Evolutionary conservation across 2,329 filamentous ascomycete species (phyloP).

Genomic region (Diaporthe caulivora): DNA sequence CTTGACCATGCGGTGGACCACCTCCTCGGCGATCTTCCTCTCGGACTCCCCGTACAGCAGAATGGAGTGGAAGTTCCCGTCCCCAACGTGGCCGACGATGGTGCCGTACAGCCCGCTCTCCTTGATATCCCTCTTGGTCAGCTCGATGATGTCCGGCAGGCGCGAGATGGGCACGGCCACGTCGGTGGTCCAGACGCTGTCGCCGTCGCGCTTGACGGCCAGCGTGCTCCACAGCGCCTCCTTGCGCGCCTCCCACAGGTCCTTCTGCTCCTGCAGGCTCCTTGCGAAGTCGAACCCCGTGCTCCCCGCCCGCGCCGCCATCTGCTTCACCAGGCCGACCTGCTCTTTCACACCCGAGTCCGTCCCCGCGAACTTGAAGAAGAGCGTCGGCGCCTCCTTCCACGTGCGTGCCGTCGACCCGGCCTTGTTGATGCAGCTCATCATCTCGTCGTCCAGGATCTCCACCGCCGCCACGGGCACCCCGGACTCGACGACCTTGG

Average conservation of each 20-base stretch:
- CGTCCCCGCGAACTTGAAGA: constrained; percentile 87
- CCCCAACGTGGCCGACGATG: constrained; percentile 80
- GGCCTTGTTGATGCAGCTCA: constrained; percentile 76
- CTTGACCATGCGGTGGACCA: constrained; percentile 89
- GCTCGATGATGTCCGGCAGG: constrained; percentile 62
- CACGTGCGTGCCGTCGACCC: constrained; percentile 76
- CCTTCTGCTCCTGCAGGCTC: constrained; percentile 75
- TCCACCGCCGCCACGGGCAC: constrained; percentile 93
- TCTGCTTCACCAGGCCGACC: constrained; percentile 72
- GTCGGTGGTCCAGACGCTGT: constrained; percentile 75
- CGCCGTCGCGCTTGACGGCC: constrained; percentile 62
- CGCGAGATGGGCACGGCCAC: constrained; percentile 75
- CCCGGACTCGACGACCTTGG: constrained; percentile 82
- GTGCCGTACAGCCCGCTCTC: constrained; percentile 58
- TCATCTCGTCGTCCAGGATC: constrained; percentile 92
- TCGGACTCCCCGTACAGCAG: constrained; percentile 75
- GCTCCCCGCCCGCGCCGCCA: constrained; percentile 72
- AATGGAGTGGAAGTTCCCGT: constrained; percentile 83
- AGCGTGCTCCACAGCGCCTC: constrained; percentile 65
- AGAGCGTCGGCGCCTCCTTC: constrained; percentile 81
- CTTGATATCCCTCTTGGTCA: constrained; percentile 54
- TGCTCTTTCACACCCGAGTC: constrained; percentile 81
- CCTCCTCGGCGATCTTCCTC: constrained; percentile 73
- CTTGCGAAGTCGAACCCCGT: constrained; percentile 83
- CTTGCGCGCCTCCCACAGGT: constrained; percentile 72